Evolutionary conservation across 768 basidiomycete genomes (phyloP), one percentile per base, ranked within the genome.

Genomic region (Termitomyces sp.): DNA sequence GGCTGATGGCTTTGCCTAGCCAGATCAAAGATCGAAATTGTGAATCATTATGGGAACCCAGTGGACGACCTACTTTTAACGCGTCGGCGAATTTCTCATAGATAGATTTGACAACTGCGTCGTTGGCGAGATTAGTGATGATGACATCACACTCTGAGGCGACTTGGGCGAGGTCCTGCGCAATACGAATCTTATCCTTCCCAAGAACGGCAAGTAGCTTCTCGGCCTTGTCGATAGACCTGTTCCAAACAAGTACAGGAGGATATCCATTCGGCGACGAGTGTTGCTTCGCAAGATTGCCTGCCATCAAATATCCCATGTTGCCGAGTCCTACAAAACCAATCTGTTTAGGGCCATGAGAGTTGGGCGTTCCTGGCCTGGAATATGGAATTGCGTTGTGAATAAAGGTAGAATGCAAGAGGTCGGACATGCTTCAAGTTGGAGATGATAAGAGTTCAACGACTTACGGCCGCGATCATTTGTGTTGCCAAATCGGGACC

Each of bases 301-400:
- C 76, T 6, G 88, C 88, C 88, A 94, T 94, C 18, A 75, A 68
- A 62, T 76, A 81, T 10, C 89, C 91, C 82, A 92, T 89, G 20
- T 81, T 79, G 20, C 87, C 86, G 15, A 86, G 58, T 1, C 77
- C 77, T 13, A 79, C 70, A 46, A 77, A 78, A 5, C 76, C 78
- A 22, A 78, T 68, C 54, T 75, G 71, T 39, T 56, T 42, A 9
- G 66, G 57, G 22, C 50, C 45, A 54, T 64, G 56, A 47, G 71
- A 65, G 5, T 68, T 68, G 0, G 85, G 85, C 0, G 84, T 83
- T 2, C 72, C 59, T 3, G 86, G 85, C 16, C 84, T 78, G 13
- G 85, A 87, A 72, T 81, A 88, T 4, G 70, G 70, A 5, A 73
- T 60, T 25, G 55, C 54, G 54, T 39, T 31, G 16, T 62, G 47